A percentile compares a stretch with the other conserved stretches of the same genome.
Conservation (phyloP, 176 grass and related monocot genomes). For the Urochloa ruziziensis region DNA sequence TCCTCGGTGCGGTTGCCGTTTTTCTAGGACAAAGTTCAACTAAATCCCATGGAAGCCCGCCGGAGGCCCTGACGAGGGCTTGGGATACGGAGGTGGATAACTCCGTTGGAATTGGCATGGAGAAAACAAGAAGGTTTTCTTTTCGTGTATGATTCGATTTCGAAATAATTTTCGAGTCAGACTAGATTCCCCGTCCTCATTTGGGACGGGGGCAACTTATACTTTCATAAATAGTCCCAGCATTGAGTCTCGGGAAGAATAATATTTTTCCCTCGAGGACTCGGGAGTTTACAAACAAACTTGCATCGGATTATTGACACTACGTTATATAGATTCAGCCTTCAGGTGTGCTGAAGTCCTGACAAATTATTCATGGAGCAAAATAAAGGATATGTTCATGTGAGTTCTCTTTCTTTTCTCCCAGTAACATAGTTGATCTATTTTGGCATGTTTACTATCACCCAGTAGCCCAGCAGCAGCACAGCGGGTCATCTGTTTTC, state of each 20-base stretch:
- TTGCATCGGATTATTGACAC: not conserved
- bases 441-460: no score
- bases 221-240: not conserved
- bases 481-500: not conserved
- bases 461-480: no score
- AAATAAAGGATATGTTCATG: not conserved
- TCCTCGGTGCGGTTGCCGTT: no score
- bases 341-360: not conserved
- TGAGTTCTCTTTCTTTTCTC: not conserved
- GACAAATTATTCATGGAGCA: not conserved
- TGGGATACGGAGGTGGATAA: no score
- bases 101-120: no score
- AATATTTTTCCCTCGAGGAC: not conserved
- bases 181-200: not conserved
- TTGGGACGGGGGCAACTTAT: not conserved
- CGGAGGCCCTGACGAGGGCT: no score
- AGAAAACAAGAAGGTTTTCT: no score
- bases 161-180: not conserved
- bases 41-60: no score
- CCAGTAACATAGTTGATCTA: no score
- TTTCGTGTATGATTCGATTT: no score
- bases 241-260: not conserved
- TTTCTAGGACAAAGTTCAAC: no score
- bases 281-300: not conserved
- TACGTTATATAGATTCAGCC: no score